Base-by-base conservation (phyloP, 306 rosid species). In the Dalbergia cultrata region DNA sequence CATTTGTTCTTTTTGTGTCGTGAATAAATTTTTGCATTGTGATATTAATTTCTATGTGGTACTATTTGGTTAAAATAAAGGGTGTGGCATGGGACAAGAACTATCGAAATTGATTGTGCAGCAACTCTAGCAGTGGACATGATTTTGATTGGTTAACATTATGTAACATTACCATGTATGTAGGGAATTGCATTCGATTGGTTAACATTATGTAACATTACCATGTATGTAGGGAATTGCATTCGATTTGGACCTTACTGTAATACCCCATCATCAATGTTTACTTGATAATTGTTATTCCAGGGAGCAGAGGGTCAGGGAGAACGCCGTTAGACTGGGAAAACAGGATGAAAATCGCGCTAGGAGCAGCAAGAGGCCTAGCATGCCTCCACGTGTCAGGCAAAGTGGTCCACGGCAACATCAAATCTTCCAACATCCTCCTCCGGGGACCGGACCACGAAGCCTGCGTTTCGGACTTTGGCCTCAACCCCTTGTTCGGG, bases 231-330 rank as follows among this genome's bases (percentile, higher is more conserved):
- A 9, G 59, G 43, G 62, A 4, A 44, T 64, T 43, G 47, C 60
- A 18, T 54, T 54, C 6, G 58, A 54, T 16, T 54, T 7, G 10
- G 17, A 17, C 60, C 22, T n/a, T 7, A 54, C 3, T 54, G 31
- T 26, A 5, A 7, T 7, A 54, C 21, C 21, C 17, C 11, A 54
- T 17, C 11, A 54, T 11, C 6, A n/a, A 9, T n/a, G 2, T 3
- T 53, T 14, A 6, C 8, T 2, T 14, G 9, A 61, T 62, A 3
- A 35, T 18, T 71, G 47, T 65, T 5, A 12, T 22, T 57, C 47
- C 90, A 96, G 99, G 99, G 12, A 96, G 99, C 71, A 88, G 99
- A 76, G 99, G 98, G 5, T 93, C 98, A 1, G 99, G 99, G 44
- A 79, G 99, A 50, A 93, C 99, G 3, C 97, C 99, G 0, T 83